A percentile compares a stretch with the other conserved stretches of the same genome.
Evolutionary conservation across 106 monocot genomes (phyloP).

Genomic region (Allium fistulosum): DNA sequence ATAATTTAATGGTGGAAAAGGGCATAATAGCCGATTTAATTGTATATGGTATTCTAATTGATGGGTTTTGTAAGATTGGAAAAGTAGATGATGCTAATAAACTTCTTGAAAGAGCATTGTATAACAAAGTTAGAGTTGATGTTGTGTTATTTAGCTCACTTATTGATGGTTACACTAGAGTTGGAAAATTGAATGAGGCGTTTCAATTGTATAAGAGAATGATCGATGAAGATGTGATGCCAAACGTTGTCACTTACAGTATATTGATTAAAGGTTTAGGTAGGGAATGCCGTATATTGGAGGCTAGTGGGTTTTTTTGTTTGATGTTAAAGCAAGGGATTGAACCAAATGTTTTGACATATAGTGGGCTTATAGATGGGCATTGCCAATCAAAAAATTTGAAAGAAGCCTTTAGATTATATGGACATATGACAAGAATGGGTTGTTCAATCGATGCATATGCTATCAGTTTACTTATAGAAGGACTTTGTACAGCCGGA

Average conservation of each 20-base stretch:
- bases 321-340: constrained; percentile 35
- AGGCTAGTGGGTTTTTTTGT: constrained; percentile 24
- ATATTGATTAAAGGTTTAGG: constrained; percentile 39
- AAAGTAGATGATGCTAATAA: constrained; percentile 22
- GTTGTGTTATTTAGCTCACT: constrained; percentile 52
- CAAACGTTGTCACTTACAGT: constrained; percentile 41
- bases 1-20: constrained; percentile 26
- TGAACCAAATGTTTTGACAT: constrained; percentile 30
- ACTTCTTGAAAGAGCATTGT: constrained; percentile 22
- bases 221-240: constrained; percentile 20
- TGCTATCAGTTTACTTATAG: constrained; percentile 27
- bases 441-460: constrained; percentile 30
- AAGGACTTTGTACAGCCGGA: constrained; percentile 35
- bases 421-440: constrained; percentile 12
- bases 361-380: constrained; percentile 38
- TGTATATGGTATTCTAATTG: constrained; percentile 37
- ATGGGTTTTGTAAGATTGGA: constrained; percentile 51
- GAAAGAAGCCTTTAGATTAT: constrained; percentile 28
- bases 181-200: constrained; percentile 19
- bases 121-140: constrained; percentile 30
- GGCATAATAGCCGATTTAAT: constrained; percentile 33
- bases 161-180: constrained; percentile 36
- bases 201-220: constrained; percentile 29
- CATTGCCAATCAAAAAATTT: constrained; percentile 21
- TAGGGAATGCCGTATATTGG: constrained; percentile 15